Percentiles rank a stretch among this genome's conserved stretches.
phyloP scores from a whole-genome alignment of 2,329 filamentous ascomycete genomes.

The Pyrenophora tritici-repentis region DNA sequence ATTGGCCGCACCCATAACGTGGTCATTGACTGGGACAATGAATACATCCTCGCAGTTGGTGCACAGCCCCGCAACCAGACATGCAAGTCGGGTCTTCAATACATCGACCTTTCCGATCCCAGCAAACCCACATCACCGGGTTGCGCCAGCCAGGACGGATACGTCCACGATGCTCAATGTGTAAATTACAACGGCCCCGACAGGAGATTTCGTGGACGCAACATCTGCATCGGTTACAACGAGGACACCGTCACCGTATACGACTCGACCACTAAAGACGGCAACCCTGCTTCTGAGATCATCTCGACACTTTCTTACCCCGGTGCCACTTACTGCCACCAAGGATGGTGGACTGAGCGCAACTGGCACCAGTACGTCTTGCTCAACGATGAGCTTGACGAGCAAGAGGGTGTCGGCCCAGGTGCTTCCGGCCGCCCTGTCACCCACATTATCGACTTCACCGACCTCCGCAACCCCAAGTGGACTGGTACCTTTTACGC shows the following conservation, averaged over 20 bases:
- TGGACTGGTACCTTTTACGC: slow-evolving; percentile 51
- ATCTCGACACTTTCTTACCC: slow-evolving; percentile 60
- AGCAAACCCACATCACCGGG: slow-evolving; percentile 59
- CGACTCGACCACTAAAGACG: slow-evolving; percentile 58
- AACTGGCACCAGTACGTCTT: slow-evolving; percentile 43
- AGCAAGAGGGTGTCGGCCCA: slow-evolving; percentile 33
- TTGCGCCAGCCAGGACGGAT: slow-evolving; percentile 59
- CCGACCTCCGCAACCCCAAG: slow-evolving; percentile 41
- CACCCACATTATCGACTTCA: slow-evolving; percentile 44
- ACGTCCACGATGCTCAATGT: slow-evolving; percentile 66
- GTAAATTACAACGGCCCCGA: slow-evolving; percentile 60
- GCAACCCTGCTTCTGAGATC: slow-evolving; percentile 61
- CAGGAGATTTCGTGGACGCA: slow-evolving; percentile 52
- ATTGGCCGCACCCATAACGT: slow-evolving; percentile 48
- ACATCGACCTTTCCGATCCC: slow-evolving; percentile 62
- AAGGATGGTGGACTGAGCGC: slow-evolving; percentile 59
- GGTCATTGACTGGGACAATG: slow-evolving; percentile 43
- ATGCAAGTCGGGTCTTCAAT: slow-evolving; percentile 60
- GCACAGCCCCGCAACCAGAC: slow-evolving; percentile 40
- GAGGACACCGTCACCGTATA: slow-evolving; percentile 59
- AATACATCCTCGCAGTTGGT: slow-evolving; percentile 43
- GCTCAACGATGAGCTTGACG: slow-evolving; percentile 43
- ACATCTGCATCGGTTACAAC: slow-evolving; percentile 64
- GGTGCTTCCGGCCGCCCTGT: slow-evolving; percentile 40
- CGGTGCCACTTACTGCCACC: slow-evolving; percentile 62